These are phyloP conservation scores for Salix caprea DNA, from an alignment of 345 rosid species.

Conservation along the genomic window DNA sequence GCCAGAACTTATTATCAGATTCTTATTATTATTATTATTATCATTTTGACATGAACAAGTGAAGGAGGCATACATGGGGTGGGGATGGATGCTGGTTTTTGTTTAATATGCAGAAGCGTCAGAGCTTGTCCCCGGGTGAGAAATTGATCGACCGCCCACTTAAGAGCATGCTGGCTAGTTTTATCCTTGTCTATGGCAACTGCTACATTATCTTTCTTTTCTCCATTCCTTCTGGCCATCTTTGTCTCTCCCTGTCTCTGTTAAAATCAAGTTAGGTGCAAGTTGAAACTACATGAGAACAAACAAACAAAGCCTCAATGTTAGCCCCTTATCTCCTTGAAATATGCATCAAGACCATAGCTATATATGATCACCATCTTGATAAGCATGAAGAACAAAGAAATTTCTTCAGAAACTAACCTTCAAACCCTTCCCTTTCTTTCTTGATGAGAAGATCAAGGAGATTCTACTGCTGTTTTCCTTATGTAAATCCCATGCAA, in stretches of 20 bases:
- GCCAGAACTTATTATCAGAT: neutral
- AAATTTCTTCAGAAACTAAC: no score
- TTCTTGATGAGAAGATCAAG: no score
- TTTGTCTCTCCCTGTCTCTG: neutral
- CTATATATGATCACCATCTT: neutral
- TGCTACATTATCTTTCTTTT: conserved; percentile 25
- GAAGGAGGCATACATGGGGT: conserved; percentile 22
- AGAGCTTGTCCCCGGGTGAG: conserved; percentile 50
- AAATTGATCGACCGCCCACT: conserved; percentile 66
- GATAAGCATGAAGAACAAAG: neutral
- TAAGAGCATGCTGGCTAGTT: conserved; percentile 69
- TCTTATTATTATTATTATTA: no score
- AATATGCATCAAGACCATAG: neutral
- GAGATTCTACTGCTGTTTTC: no score
- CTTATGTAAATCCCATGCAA: no score
- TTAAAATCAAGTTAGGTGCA: neutral
- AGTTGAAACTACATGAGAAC: neutral
- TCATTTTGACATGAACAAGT: neutral
- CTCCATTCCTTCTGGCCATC: conserved; percentile 6
- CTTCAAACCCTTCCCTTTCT: no score
- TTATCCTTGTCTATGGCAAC: conserved; percentile 79
- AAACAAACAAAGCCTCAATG: neutral
- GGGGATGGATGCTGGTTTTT: conserved; percentile 36
- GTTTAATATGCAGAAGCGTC: conserved; percentile 66
- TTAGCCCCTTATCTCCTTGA: neutral